Evolutionary conservation across 106 monocot genomes (phyloP).

Genomic region (Platanthera guangdongensis): DNA sequence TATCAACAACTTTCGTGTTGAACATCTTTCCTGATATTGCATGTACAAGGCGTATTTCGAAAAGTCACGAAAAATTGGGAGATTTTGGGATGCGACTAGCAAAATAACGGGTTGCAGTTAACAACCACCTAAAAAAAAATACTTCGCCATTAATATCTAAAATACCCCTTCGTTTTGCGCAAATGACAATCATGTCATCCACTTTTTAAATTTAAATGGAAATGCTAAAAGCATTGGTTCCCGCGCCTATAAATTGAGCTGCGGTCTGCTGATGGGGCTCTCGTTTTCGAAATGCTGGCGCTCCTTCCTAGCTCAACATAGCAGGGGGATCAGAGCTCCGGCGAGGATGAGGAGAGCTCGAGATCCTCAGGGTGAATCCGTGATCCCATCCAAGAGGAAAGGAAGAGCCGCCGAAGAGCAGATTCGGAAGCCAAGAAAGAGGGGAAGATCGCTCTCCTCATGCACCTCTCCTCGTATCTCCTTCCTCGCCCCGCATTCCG

Average conservation of each 20-base stretch:
- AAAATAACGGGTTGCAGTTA: too few relatives aligned
- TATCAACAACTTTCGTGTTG: too few relatives aligned
- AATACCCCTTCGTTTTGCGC: background rate
- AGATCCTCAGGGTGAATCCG: slow-evolving; percentile 1
- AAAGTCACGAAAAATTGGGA: too few relatives aligned
- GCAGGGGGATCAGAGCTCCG: background rate
- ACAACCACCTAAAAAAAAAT: too few relatives aligned
- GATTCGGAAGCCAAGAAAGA: slow-evolving; percentile 8
- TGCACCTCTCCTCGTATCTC: slow-evolving; percentile 28
- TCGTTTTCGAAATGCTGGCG: slow-evolving; percentile 3
- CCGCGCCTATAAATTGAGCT: slow-evolving; percentile 22
- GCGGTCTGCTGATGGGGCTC: background rate
- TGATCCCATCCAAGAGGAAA: slow-evolving; percentile 11
- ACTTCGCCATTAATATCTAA: background rate
- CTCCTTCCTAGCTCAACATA: slow-evolving; percentile 2
- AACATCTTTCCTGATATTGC: too few relatives aligned
- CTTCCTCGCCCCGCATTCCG: slow-evolving; percentile 27
- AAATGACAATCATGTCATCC: background rate
- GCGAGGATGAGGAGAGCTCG: slow-evolving; percentile 4
- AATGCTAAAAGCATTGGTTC: background rate
- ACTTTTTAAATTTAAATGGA: background rate
- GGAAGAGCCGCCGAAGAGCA: background rate
- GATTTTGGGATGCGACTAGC: too few relatives aligned
- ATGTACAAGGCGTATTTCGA: too few relatives aligned
- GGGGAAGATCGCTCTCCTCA: slow-evolving; percentile 14